These are phyloP conservation scores for Phyllosticta citriasiana DNA, from an alignment of 2,329 filamentous ascomycete genomes.

Conservation along the genomic window DNA sequence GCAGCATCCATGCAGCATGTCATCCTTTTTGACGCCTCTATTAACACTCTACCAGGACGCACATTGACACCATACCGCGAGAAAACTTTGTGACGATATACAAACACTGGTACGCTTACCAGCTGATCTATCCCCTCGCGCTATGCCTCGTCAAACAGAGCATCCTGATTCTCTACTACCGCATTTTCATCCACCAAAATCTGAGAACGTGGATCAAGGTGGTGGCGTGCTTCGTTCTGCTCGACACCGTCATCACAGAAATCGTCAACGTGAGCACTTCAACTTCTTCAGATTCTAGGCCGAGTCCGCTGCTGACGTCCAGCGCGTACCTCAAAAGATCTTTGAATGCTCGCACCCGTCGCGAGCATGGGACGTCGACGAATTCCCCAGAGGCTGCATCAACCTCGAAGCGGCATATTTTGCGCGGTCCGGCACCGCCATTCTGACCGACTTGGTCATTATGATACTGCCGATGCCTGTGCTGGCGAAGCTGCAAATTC, in stretches of 20 bases:
- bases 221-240: conserved; percentile 10
- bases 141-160: conserved; percentile 17
- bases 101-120: conserved; percentile 20
- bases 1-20: neutral
- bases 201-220: conserved; percentile 11
- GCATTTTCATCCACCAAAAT: conserved; percentile 14
- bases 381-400: conserved; percentile 17
- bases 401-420: conserved; percentile 16
- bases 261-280: conserved; percentile 13
- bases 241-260: conserved; percentile 12
- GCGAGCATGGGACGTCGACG: conserved; percentile 14
- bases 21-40: neutral
- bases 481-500: conserved; percentile 14
- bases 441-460: conserved; percentile 16
- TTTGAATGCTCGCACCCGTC: conserved; percentile 15
- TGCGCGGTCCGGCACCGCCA: conserved; percentile 15
- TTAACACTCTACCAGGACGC: conserved; percentile 8
- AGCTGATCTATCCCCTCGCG: conserved; percentile 17
- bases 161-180: conserved; percentile 18
- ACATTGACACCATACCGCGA: conserved; percentile 12
- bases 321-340: conserved; percentile 8
- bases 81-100: conserved; percentile 14
- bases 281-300: neutral
- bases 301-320: neutral
- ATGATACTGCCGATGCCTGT: conserved; percentile 15